Conservation (phyloP, 352 stramenopile species). For the Phytophthora multivora region DNA sequence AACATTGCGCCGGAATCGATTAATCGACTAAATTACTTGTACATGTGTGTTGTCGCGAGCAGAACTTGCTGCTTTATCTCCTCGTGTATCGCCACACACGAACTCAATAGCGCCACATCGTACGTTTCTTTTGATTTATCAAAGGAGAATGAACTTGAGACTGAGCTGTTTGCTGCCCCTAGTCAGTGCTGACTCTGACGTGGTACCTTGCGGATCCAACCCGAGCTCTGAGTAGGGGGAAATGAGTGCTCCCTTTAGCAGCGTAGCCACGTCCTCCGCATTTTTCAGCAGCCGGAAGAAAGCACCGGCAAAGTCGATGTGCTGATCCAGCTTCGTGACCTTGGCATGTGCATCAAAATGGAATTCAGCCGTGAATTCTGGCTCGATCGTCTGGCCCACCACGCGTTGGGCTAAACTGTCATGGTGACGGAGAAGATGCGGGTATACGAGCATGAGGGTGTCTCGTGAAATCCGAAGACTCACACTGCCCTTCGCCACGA, state of each 20-base stretch:
- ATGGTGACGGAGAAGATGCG: constrained; percentile 57
- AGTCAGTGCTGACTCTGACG: constrained; percentile 32
- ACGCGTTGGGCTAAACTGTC: constrained; percentile 56
- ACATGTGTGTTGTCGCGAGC: background rate
- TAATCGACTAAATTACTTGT: constrained; percentile 19
- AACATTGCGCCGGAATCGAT: constrained; percentile 2
- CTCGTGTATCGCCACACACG: too few relatives aligned
- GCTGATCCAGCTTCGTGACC: constrained; percentile 60
- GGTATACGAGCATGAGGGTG: constrained; percentile 73
- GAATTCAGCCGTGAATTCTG: constrained; percentile 50
- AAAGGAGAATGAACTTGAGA: constrained; percentile 71
- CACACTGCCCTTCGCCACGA: constrained; percentile 43
- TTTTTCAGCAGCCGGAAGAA: constrained; percentile 54
- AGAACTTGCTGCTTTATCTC: background rate
- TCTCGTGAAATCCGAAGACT: constrained; percentile 67
- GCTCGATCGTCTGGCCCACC: constrained; percentile 65
- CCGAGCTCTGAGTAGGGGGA: constrained; percentile 61
- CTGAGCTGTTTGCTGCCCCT: constrained; percentile 68
- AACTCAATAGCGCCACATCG: too few relatives aligned
- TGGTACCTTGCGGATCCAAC: constrained; percentile 54
- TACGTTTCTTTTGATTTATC: too few relatives aligned
- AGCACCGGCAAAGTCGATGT: constrained; percentile 59
- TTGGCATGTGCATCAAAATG: constrained; percentile 59
- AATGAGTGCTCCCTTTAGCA: constrained; percentile 58
- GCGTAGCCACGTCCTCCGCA: constrained; percentile 31